These are phyloP conservation scores for Globisporangium alternatum DNA, from an alignment of 352 stramenopile genomes.

Conservation along the genomic window DNA sequence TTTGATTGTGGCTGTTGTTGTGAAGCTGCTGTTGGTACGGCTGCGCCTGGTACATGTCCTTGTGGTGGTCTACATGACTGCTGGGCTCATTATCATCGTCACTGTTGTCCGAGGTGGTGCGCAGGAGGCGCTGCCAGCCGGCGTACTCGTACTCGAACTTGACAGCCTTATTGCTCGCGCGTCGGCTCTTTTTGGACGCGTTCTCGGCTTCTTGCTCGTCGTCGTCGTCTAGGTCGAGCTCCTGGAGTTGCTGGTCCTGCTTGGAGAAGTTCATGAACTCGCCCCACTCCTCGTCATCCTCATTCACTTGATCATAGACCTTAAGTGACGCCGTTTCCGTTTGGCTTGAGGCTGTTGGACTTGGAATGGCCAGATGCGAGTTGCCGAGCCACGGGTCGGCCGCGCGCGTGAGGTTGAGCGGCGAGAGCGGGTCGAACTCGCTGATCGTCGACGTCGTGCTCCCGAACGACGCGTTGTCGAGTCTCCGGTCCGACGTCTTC, in stretches of 20 bases:
- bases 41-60: conserved; percentile 8
- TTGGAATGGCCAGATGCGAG: conserved; percentile 18
- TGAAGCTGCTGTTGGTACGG: conserved; percentile 8
- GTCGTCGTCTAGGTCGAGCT: conserved; percentile 6
- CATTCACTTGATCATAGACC: conserved; percentile 30
- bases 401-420: conserved; percentile 40
- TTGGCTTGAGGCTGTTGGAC: conserved; percentile 19
- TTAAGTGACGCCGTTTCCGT: conserved; percentile 31
- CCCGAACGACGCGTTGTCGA: conserved; percentile 29
- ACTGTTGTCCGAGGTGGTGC: conserved; percentile 1
- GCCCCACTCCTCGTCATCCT: conserved; percentile 53
- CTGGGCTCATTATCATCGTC: neutral
- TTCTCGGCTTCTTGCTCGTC: neutral
- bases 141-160: conserved; percentile 1
- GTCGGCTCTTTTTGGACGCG: conserved; percentile 9
- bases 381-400: conserved; percentile 56
- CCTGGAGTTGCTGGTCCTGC: neutral
- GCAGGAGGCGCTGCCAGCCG: conserved; percentile 8
- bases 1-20: neutral
- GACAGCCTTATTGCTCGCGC: conserved; percentile 3
- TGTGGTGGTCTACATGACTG: neutral
- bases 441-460: conserved; percentile 31
- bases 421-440: conserved; percentile 52
- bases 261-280: conserved; percentile 48
- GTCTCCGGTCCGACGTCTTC: conserved; percentile 7